These are phyloP conservation scores for Diaporthe sp. DNA, from an alignment of 2,329 filamentous ascomycete genomes.

Conservation along the genomic window DNA sequence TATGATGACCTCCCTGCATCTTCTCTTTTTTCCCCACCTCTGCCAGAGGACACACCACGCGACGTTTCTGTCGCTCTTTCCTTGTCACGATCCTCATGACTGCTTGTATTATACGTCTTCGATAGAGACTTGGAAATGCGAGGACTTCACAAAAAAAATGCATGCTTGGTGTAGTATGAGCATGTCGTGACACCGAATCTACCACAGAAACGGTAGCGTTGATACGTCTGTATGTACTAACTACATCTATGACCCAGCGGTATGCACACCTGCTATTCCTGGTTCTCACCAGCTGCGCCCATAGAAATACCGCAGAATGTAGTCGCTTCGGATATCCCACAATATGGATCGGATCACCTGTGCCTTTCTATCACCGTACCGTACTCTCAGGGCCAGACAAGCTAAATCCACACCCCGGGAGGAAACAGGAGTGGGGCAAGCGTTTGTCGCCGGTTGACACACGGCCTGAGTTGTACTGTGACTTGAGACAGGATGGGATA, in stretches of 20 bases:
- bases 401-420: no score
- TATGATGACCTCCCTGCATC: slow-evolving; percentile 10
- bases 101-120: slow-evolving; percentile 16
- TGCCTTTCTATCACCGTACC: neutral
- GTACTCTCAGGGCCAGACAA: no score
- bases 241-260: neutral
- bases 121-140: slow-evolving; percentile 4
- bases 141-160: neutral
- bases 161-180: neutral
- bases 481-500: neutral
- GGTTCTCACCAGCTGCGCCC: no score
- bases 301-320: no score
- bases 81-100: slow-evolving; percentile 15
- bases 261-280: neutral
- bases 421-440: no score
- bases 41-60: slow-evolving; percentile 8
- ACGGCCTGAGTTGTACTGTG: neutral
- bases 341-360: neutral
- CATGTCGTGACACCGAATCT: neutral
- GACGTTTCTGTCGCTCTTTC: neutral
- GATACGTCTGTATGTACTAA: neutral
- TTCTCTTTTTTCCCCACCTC: neutral
- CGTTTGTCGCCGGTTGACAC: neutral
- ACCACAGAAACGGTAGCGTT: neutral
- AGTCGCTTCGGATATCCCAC: neutral